Percentiles rank a stretch among this genome's conserved stretches.
These are phyloP conservation scores for Zizania palustris DNA, from an alignment of 202 grass and related monocot species.

Conservation along the genomic window DNA sequence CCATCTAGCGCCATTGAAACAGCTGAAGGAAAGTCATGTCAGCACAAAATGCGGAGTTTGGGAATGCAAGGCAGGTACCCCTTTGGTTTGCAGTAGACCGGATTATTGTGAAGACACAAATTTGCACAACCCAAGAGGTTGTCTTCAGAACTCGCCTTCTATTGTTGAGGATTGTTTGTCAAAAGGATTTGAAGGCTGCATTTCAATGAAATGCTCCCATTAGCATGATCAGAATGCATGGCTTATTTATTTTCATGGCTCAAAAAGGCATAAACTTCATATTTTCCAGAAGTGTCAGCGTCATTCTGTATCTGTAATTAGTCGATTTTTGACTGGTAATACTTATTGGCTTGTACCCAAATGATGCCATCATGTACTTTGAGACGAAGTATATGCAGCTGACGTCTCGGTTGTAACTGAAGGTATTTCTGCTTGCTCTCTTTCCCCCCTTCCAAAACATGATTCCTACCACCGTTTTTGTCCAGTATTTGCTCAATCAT, in stretches of 20 bases:
- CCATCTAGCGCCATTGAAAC: conserved; percentile 57
- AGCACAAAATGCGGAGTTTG: conserved; percentile 20
- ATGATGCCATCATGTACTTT: conserved; percentile 9
- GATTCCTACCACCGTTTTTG: background rate
- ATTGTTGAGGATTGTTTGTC: conserved; percentile 65
- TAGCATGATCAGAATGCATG: conserved; percentile 45
- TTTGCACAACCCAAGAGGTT: conserved; percentile 61
- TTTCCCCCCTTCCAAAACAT: background rate
- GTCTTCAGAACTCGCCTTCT: conserved; percentile 65
- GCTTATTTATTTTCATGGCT: conserved; percentile 19
- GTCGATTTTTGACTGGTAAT: conserved; percentile 22
- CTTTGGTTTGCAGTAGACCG: conserved; percentile 41
- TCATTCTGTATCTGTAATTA: conserved; percentile 47
- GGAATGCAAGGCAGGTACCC: conserved; percentile 47
- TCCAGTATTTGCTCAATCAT: background rate
- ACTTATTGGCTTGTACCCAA: conserved; percentile 21
- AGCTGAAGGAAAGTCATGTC: conserved; percentile 54
- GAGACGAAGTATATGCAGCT: background rate
- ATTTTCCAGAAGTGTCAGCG: background rate
- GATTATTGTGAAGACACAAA: conserved; percentile 49
- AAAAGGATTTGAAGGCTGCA: conserved; percentile 78
- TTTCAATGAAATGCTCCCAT: conserved; percentile 69
- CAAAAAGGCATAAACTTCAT: conserved; percentile 11
- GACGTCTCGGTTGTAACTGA: background rate
- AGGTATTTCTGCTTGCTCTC: background rate